Evolutionary conservation across 2,329 filamentous ascomycete species (phyloP).

Genomic region (Sporothrix luriei): DNA sequence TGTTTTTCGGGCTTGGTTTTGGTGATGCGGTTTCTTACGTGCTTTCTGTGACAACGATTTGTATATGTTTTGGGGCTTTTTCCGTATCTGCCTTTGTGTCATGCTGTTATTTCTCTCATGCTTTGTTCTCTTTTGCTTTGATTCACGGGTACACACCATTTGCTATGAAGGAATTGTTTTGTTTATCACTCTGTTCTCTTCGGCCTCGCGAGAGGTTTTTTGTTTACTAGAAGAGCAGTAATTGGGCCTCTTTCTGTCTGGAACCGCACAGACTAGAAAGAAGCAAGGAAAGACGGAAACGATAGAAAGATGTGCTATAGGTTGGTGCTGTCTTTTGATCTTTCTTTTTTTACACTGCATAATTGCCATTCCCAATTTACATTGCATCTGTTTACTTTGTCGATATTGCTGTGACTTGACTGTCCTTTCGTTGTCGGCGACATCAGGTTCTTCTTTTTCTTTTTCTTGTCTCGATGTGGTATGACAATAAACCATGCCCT

Average conservation of each 20-base stretch:
- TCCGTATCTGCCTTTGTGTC: neutral
- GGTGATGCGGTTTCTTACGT: neutral
- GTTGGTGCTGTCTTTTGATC: neutral
- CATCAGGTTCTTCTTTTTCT: neutral
- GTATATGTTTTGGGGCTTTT: slow-evolving; percentile 12
- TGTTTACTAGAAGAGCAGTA: neutral
- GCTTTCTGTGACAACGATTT: slow-evolving; percentile 15
- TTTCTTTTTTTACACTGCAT: neutral
- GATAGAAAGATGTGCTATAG: slow-evolving; percentile 15
- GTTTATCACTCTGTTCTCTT: slow-evolving; percentile 9
- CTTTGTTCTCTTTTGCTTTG: neutral
- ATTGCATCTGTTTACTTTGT: neutral
- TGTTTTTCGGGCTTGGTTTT: neutral
- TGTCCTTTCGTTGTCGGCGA: neutral
- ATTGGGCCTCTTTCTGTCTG: slow-evolving; percentile 10
- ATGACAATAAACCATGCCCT: neutral
- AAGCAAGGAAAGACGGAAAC: neutral
- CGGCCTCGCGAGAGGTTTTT: slow-evolving; percentile 20
- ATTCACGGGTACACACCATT: slow-evolving; percentile 8
- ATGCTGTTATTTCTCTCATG: neutral
- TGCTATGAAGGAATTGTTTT: slow-evolving; percentile 12
- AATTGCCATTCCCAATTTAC: neutral
- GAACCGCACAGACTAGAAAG: neutral
- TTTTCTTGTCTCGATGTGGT: neutral
- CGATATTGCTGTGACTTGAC: neutral